Evolutionary conservation across 148 eudicot genomes (phyloP).

Genomic region (Rhododendron ferrugineum): DNA sequence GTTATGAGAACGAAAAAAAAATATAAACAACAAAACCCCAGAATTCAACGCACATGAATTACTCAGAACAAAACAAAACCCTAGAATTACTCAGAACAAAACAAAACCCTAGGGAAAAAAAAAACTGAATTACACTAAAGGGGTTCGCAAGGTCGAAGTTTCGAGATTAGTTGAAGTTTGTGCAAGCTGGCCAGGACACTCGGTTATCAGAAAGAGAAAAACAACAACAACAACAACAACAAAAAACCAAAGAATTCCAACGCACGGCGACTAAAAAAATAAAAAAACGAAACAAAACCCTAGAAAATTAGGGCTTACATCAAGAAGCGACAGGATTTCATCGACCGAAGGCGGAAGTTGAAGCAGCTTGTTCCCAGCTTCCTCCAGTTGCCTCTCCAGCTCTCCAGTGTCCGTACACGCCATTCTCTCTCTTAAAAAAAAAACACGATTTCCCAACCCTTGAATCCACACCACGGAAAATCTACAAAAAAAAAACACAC

Average conservation of each 20-base stretch:
- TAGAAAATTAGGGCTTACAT: conserved; percentile 39
- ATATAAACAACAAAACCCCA: not conserved
- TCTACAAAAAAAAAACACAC: not conserved
- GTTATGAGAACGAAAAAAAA: not conserved
- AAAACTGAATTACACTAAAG: not conserved
- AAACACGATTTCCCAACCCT: not conserved
- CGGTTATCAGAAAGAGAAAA: not conserved
- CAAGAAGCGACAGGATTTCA: conserved; percentile 52
- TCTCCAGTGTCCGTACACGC: conserved; percentile 30
- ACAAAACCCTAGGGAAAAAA: no score
- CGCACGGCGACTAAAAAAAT: not conserved
- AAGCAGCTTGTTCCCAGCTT: conserved; percentile 49
- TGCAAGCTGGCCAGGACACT: not conserved
- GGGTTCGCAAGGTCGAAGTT: not conserved
- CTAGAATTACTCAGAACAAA: not conserved
- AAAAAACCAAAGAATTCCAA: not conserved
- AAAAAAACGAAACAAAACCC: not conserved
- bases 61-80: not conserved
- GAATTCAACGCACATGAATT: not conserved
- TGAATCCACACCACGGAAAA: not conserved
- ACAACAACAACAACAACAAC: not conserved
- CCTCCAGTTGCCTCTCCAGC: conserved; percentile 44
- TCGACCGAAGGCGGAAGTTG: conserved; percentile 39
- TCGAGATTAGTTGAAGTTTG: no score
- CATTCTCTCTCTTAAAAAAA: conserved; percentile 22